phyloP scores from a whole-genome alignment of 2,329 filamentous ascomycete species.

The Trichoderma koningiopsis region DNA sequence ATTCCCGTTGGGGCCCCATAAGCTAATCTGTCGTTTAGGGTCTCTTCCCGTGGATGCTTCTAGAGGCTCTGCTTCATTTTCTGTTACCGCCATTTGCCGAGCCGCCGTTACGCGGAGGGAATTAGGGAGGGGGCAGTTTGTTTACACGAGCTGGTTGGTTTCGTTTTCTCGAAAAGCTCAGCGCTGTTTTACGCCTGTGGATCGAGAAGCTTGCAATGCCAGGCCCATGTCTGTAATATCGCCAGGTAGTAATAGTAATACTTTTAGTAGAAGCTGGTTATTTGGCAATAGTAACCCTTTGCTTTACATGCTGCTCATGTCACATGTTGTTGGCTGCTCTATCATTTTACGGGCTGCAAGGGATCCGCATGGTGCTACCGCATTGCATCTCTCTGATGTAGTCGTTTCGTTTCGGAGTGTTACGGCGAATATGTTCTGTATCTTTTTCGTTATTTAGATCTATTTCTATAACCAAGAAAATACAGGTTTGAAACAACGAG shows the following conservation, averaged over 20 bases:
- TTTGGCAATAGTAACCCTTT: neutral
- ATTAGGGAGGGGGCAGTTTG: neutral
- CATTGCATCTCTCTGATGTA: conserved; percentile 22
- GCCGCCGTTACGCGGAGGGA: conserved; percentile 16
- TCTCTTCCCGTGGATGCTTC: conserved; percentile 16
- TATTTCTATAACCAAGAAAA: neutral
- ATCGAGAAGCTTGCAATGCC: neutral
- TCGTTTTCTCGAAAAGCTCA: neutral
- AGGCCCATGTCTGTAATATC: neutral
- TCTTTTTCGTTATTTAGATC: too few species aligned
- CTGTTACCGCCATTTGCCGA: conserved; percentile 21
- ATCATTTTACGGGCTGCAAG: conserved; percentile 21
- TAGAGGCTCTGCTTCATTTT: conserved; percentile 17
- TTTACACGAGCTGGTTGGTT: conserved; percentile 9
- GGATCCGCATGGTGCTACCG: conserved; percentile 13
- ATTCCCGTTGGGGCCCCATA: conserved; percentile 23
- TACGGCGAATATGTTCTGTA: neutral
- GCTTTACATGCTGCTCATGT: neutral
- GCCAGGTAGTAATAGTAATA: neutral
- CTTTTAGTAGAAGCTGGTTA: neutral
- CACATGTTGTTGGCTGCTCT: conserved; percentile 6
- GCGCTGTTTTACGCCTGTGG: conserved; percentile 4
- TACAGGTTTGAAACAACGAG: too few species aligned
- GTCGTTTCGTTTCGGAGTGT: conserved; percentile 17
- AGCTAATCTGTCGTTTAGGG: conserved; percentile 11